Conservation (phyloP, 495 filamentous ascomycete species). For the Penicillium robsamsonii region DNA sequence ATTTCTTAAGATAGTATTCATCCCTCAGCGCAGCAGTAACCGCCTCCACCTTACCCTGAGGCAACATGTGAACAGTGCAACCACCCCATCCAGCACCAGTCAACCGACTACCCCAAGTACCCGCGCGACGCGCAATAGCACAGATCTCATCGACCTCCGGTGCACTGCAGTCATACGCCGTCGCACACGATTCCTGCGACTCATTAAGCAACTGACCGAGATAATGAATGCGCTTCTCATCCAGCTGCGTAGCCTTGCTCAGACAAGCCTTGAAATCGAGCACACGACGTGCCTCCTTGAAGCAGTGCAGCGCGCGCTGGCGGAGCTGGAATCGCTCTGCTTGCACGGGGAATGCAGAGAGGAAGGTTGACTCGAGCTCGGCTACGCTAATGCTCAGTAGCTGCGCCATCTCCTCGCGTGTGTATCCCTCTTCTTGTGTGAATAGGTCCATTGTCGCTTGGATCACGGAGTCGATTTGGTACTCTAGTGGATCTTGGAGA, state of each 20-base stretch:
- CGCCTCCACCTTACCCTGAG: conserved; percentile 77
- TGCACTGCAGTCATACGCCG: conserved; percentile 85
- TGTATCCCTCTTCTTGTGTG: conserved; percentile 76
- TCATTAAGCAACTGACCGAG: conserved; percentile 87
- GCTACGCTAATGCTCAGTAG: conserved; percentile 65
- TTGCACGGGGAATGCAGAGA: conserved; percentile 81
- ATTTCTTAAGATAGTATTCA: conserved; percentile 76
- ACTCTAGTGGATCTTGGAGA: conserved; percentile 52
- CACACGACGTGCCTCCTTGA: conserved; percentile 83
- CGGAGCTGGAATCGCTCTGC: conserved; percentile 85
- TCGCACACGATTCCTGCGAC: conserved; percentile 81
- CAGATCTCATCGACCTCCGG: conserved; percentile 88
- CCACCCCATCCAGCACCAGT: conserved; percentile 98
- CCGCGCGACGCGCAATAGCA: conserved; percentile 69
- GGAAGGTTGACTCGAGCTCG: conserved; percentile 71
- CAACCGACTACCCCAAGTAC: conserved; percentile 79
- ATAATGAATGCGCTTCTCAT: conserved; percentile 59
- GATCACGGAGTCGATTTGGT: conserved; percentile 69
- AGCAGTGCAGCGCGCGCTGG: conserved; percentile 85
- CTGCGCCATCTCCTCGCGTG: conserved; percentile 78
- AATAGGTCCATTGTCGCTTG: conserved; percentile 61
- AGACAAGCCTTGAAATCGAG: conserved; percentile 77
- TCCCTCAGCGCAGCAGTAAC: conserved; percentile 74
- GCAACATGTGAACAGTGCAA: conserved; percentile 89
- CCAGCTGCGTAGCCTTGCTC: conserved; percentile 46